These are phyloP conservation scores for Priceomyces medius DNA, from an alignment of 805 yeast species.

Conservation along the genomic window DNA sequence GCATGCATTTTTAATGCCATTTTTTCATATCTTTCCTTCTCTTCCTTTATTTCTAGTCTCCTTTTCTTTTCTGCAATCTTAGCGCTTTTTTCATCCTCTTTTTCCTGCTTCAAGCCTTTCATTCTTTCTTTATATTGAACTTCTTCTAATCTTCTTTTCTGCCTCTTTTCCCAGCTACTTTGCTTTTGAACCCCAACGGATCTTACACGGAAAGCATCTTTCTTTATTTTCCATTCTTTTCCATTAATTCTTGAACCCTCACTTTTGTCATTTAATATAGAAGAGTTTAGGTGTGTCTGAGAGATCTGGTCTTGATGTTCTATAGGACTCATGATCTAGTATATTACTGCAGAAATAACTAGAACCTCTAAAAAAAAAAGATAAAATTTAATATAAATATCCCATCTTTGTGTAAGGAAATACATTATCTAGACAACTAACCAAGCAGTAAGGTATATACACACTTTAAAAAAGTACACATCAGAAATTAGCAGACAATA, in stretches of 20 bases:
- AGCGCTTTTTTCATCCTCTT: slow-evolving; percentile 55
- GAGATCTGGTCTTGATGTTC: slow-evolving; percentile 24
- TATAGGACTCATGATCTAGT: slow-evolving; percentile 30
- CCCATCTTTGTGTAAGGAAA: neutral
- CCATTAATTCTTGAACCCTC: slow-evolving; percentile 61
- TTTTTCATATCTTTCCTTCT: slow-evolving; percentile 81
- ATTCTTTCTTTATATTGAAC: slow-evolving; percentile 66
- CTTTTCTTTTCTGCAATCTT: slow-evolving; percentile 61
- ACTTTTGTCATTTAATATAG: slow-evolving; percentile 30
- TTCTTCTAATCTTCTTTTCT: slow-evolving; percentile 64
- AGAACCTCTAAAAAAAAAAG: neutral
- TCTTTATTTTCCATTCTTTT: slow-evolving; percentile 69
- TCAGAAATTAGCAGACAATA: neutral
- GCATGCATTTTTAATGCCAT: slow-evolving; percentile 87
- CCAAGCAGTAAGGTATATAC: too few relatives aligned
- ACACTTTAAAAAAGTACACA: too few relatives aligned
- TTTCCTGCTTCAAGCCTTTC: slow-evolving; percentile 75
- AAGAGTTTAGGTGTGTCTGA: slow-evolving; percentile 34
- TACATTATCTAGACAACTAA: too few relatives aligned
- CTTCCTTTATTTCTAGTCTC: slow-evolving; percentile 78
- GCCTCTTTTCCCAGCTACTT: slow-evolving; percentile 63
- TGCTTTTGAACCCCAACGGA: slow-evolving; percentile 53
- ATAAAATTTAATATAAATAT: neutral
- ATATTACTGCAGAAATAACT: neutral
- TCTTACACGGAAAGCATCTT: slow-evolving; percentile 64